Evolutionary conservation across 2,329 filamentous ascomycete genomes (phyloP).

Genomic region (Mariannaea elegans): DNA sequence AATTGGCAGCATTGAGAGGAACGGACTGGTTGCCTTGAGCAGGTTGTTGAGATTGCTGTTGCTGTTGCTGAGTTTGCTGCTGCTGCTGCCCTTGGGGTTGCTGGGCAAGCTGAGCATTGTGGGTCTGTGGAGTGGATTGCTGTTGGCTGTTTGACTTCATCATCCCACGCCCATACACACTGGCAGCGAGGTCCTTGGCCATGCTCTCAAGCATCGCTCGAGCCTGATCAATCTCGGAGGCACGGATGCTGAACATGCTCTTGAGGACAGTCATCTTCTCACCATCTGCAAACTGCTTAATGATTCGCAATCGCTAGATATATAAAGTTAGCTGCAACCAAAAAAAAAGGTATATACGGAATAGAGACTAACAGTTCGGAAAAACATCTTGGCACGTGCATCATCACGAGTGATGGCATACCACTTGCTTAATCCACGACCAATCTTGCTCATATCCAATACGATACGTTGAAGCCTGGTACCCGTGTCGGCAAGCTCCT

Average conservation of each 20-base stretch:
- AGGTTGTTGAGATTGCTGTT: conserved; percentile 34
- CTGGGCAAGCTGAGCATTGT: conserved; percentile 44
- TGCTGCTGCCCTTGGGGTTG: conserved; percentile 47
- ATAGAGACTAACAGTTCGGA: conserved; percentile 57
- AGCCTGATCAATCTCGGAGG: conserved; percentile 60
- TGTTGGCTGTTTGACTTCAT: conserved; percentile 38
- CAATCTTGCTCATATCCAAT: conserved; percentile 55
- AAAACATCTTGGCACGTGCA: conserved; percentile 59
- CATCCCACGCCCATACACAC: conserved; percentile 40
- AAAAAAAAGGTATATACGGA: background rate
- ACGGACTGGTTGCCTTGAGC: conserved; percentile 36
- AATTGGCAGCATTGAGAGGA: conserved; percentile 56
- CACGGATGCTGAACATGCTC: conserved; percentile 60
- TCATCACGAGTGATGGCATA: conserved; percentile 60
- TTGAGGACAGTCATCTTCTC: conserved; percentile 56
- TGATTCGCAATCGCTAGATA: conserved; percentile 60
- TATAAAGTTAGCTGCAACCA: conserved; percentile 43
- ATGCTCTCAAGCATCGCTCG: conserved; percentile 61
- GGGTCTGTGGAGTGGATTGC: conserved; percentile 41
- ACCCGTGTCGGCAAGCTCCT: conserved; percentile 55
- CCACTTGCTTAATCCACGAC: conserved; percentile 57
- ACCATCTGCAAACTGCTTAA: conserved; percentile 62
- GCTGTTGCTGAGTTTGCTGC: conserved; percentile 44
- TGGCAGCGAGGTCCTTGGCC: conserved; percentile 55
- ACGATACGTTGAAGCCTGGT: conserved; percentile 54